Evolutionary conservation across 805 yeast species (phyloP).

Genomic region (Scheffersomyces lignosus): DNA sequence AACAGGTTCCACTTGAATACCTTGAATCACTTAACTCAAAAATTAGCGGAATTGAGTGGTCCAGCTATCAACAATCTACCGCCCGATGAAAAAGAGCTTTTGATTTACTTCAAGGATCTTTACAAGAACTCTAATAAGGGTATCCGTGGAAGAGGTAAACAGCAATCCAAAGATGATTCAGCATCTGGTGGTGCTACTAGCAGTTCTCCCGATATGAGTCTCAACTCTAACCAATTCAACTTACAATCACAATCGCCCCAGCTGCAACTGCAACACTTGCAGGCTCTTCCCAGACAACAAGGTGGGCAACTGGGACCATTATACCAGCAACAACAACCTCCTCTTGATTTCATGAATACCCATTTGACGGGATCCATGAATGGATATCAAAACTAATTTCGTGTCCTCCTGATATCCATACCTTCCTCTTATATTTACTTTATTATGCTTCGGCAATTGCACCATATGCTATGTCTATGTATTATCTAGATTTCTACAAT

Average conservation of each 20-base stretch:
- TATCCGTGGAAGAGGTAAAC: constrained; percentile 84
- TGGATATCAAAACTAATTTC: neutral
- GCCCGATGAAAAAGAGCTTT: constrained; percentile 61
- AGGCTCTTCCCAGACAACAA: constrained; percentile 3
- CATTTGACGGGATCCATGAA: constrained; percentile 1
- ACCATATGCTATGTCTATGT: no score
- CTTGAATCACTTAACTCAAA: constrained; percentile 63
- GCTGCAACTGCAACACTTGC: constrained; percentile 7
- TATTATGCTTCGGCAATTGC: no score
- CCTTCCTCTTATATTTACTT: no score
- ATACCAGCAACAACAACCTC: constrained; percentile 5
- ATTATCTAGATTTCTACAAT: no score
- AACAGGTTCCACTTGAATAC: constrained; percentile 82
- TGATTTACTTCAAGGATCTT: constrained; percentile 75
- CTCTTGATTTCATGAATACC: constrained; percentile 10
- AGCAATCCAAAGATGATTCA: constrained; percentile 5
- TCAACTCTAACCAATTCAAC: constrained; percentile 41
- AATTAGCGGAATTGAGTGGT: constrained; percentile 59
- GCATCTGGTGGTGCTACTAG: constrained; percentile 3
- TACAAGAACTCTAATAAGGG: constrained; percentile 91
- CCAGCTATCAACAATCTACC: constrained; percentile 51
- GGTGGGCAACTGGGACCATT: constrained; percentile 5
- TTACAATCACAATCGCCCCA: constrained; percentile 39
- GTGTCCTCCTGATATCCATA: no score
- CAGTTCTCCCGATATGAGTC: constrained; percentile 3